Base-by-base conservation (phyloP, 2,329 filamentous ascomycete genomes). In the Davidsoniella australis region DNA sequence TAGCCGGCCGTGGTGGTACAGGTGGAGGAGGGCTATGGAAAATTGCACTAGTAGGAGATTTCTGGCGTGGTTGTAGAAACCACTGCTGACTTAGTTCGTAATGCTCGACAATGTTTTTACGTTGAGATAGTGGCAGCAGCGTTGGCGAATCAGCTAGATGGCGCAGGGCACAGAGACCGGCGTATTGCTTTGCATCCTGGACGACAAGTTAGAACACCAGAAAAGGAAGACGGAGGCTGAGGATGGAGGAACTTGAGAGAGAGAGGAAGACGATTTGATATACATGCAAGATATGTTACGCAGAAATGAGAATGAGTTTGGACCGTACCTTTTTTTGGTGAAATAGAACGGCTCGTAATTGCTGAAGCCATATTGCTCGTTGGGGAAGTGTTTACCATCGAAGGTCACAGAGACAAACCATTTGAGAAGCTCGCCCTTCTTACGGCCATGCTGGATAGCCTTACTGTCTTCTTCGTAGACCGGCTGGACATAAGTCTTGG, bases 171-270 rank as follows among this genome's bases (percentile, higher is more conserved):
- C 63, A 65, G 55, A 66, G 67, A 18, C 73, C 71, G 0, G 73
- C 72, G 54, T 69, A 73, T 53, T 68, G 63, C 58, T 72, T 75
- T 20, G 74, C 72, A 36, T 68, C 58, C 61, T 66, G 44, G 16
- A 36, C 18, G 26, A 36, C 12, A 16, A 47, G 24, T 50, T 17
- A 20, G n/a, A 2, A 26, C 23, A 14, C 4, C 5, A 26, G 33
- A 33, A 6, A 16, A 45, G 18, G 24, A 29, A 17, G 24, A n/a
- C 23, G 39, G 38, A 6, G 8, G 33, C 12, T 23, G 26, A n/a
- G 14, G 5, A 38, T 14, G 14, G 10, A 44, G 36, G 16, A 36
- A 41, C 20, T 23, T 5, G 20, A 23, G 20, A 23, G 20, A 23
- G 4, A 23, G 20, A 23, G 20, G 20, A 23, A 23, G 20, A 23